Percentiles rank a stretch among this genome's conserved stretches.
Evolutionary conservation across 495 filamentous ascomycete genomes (phyloP).

Genomic region (Saxophila tyrrhenica): DNA sequence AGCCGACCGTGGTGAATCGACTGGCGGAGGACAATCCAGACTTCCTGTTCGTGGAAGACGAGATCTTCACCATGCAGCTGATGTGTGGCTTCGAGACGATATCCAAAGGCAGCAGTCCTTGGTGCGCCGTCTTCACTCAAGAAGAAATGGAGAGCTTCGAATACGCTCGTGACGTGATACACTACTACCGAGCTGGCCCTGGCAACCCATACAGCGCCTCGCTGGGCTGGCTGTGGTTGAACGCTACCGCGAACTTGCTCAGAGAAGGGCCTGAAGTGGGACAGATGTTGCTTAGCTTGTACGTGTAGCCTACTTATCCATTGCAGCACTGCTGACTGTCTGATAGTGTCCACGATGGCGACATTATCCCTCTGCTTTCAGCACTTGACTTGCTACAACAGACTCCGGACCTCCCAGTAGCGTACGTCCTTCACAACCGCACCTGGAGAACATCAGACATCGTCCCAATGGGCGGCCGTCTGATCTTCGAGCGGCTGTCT

Average conservation of each 20-base stretch:
- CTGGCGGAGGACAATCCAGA: constrained; percentile 35
- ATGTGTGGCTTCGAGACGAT: constrained; percentile 51
- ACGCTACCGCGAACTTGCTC: constrained; percentile 44
- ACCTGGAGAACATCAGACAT: constrained; percentile 45
- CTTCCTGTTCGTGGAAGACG: constrained; percentile 31
- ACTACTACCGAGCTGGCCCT: constrained; percentile 51
- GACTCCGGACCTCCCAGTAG: constrained; percentile 33
- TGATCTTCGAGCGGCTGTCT: constrained; percentile 43
- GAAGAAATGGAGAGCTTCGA: constrained; percentile 48
- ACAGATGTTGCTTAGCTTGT: constrained; percentile 48
- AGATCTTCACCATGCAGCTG: constrained; percentile 51
- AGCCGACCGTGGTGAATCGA: constrained; percentile 36
- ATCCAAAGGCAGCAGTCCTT: constrained; percentile 42
- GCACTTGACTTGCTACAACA: constrained; percentile 42
- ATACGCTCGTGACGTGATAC: constrained; percentile 49
- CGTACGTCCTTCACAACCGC: constrained; percentile 32
- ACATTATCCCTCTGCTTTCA: constrained; percentile 45
- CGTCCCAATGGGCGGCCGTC: constrained; percentile 47
- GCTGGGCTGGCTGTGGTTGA: constrained; percentile 54
- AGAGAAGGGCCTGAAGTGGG: constrained; percentile 37
- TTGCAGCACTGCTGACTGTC: not conserved
- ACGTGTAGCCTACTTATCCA: constrained; percentile 11
- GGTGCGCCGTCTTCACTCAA: constrained; percentile 48
- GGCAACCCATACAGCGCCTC: constrained; percentile 45
- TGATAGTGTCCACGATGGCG: constrained; percentile 48